Base-by-base conservation (phyloP, 2,329 filamentous ascomycete genomes). In the Cladosporium colombiae region DNA sequence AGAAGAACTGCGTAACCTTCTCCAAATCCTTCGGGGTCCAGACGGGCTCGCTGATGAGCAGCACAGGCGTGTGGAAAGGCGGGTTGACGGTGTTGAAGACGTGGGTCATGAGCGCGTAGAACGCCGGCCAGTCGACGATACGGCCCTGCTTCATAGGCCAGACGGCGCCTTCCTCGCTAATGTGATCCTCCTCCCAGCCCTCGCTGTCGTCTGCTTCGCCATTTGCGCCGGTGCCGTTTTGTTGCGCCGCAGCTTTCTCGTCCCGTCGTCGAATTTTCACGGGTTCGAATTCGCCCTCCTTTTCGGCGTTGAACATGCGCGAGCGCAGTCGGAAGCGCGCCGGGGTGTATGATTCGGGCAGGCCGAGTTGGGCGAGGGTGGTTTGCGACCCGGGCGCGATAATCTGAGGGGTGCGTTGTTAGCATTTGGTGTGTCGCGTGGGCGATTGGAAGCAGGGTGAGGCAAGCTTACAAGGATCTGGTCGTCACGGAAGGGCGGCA, bases 21-120 rank as follows among this genome's bases (percentile, higher is more conserved):
- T 98, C 94, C 76, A 90, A 90, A 78, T 97, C 93, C 68, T 90
- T 89, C 10, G 91, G 88, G 4, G 92, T 93, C 94, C 95, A 99
- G 71, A 89, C 89, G 4, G 95, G 93, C 71, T 96, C 91, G 8
- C 91, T 87, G 78, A 98, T 90, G 68, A 99, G 87, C 77, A 98
- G 85, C 70, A 99, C 92, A 1, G 95, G 93, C 0, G 94, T 97
- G 80, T 97, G 95, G 77, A 97, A 95, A 3, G 92, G 92, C 29
- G 92, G 93, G 67, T 92, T 95, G 67, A 99, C 86, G 57, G 91
- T 87, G 78, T 91, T 89, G 83, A 97, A 92, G 70, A 98, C 90
- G 77, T 99, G 92, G 65, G 93, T 91, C 74, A 99, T 86, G 73
- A 98, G 89, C 35, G 95, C 94, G 70, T 97, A 91, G 81, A 99